A percentile compares a stretch with the other conserved stretches of the same genome.
phyloP scores from a whole-genome alignment of 2,329 filamentous ascomycete genomes.

The Trichoderma sp. region DNA sequence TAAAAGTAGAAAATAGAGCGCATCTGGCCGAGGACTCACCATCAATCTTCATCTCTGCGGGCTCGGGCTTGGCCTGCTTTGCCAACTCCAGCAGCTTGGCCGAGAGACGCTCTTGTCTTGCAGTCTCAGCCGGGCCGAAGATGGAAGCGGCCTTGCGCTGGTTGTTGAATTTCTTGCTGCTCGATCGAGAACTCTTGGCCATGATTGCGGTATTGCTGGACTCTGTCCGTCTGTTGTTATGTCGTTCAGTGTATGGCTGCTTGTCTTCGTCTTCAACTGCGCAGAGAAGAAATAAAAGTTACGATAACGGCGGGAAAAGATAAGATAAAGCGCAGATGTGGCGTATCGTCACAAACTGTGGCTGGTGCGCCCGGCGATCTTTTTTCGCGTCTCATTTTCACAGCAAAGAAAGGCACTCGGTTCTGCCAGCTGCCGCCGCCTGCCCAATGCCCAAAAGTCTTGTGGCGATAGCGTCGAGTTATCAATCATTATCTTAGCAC shows the following conservation, averaged over 20 bases:
- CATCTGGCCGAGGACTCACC: slow-evolving; percentile 28
- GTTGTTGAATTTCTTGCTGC: slow-evolving; percentile 80
- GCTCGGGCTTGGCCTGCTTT: slow-evolving; percentile 69
- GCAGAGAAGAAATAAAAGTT: slow-evolving; percentile 32
- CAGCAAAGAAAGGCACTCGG: background rate
- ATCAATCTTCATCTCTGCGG: slow-evolving; percentile 53
- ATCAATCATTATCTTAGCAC: background rate
- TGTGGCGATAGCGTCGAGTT: slow-evolving; percentile 7
- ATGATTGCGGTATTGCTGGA: slow-evolving; percentile 52
- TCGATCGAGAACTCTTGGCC: slow-evolving; percentile 86
- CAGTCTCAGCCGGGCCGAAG: slow-evolving; percentile 80
- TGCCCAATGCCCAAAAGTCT: background rate
- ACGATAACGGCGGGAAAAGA: slow-evolving; percentile 18
- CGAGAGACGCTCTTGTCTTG: slow-evolving; percentile 78
- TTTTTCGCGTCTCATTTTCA: background rate
- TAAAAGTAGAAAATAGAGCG: background rate
- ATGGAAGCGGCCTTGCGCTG: slow-evolving; percentile 75
- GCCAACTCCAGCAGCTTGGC: slow-evolving; percentile 83
- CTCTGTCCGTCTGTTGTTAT: background rate
- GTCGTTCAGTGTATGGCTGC: background rate
- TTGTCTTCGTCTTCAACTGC: background rate
- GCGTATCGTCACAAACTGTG: background rate
- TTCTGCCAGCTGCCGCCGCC: slow-evolving; percentile 22
- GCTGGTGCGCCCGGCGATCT: background rate
- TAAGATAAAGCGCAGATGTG: background rate